Evolutionary conservation across 345 rosid species (phyloP).

Genomic region (Acer yangbiense): DNA sequence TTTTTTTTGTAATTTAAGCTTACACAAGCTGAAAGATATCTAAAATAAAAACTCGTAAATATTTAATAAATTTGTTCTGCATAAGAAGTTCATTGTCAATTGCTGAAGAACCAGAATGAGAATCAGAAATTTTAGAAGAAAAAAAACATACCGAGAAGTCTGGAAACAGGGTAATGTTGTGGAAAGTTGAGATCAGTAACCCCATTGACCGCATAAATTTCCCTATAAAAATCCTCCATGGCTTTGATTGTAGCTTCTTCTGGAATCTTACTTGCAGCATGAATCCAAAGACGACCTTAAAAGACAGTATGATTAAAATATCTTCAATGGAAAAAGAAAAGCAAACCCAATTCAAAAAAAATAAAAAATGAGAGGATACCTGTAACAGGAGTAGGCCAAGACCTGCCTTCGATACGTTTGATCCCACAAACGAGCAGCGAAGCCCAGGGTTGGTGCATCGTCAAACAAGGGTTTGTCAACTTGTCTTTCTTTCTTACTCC

Average conservation of each 20-base stretch:
- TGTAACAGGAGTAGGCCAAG: constrained; percentile 89
- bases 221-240: constrained; percentile 84
- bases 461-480: constrained; percentile 78
- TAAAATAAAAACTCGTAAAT: no score
- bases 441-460: constrained; percentile 98
- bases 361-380: constrained; percentile 35
- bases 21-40: neutral
- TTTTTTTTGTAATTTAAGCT: no score
- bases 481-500: constrained; percentile 54
- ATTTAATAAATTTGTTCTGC: no score
- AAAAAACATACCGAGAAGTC: constrained; percentile 60
- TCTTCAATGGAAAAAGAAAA: neutral
- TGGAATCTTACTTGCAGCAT: constrained; percentile 87
- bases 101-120: neutral
- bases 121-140: neutral
- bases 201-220: constrained; percentile 73
- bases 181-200: constrained; percentile 69
- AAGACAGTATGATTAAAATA: constrained; percentile 12
- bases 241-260: constrained; percentile 89
- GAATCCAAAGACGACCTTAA: constrained; percentile 95
- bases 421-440: constrained; percentile 79
- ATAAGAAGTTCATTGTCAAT: neutral
- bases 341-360: neutral
- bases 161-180: constrained; percentile 75
- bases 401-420: constrained; percentile 93